Base-by-base conservation (phyloP, 2,329 filamentous ascomycete genomes). In the Torrubiellomyces zombiae region DNA sequence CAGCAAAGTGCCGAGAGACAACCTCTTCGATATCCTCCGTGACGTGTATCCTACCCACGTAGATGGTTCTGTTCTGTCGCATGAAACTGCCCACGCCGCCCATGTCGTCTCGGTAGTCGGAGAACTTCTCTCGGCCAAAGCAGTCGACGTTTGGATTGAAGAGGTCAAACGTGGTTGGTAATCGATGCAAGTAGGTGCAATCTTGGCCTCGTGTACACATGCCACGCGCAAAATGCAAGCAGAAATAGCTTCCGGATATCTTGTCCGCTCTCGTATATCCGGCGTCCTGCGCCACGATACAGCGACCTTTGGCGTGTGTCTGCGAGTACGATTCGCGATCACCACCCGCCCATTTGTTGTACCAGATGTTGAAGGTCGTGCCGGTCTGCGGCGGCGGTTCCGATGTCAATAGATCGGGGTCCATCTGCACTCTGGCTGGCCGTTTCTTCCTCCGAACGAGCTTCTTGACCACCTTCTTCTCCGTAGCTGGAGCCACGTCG, bases 1-100 rank as follows among this genome's bases (percentile, higher is more conserved):
- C 89, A 14, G 82, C 77, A 46, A 95, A 94, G 53, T 98, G 89
- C 9, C 91, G 66, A 16, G 86, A 75, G 5, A 95, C 86, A 18
- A 95, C 70, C 53, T 98, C 89, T 47, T 98, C 86, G 33, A 95
- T 94, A 44, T 95, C 86, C 48, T 95, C 89, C 9, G 76, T 86
- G 18, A 93, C 86, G 48, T 94, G 82, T 48, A 98, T 94, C 23
- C 85, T 64, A 5, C 89, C 89, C 1, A 94, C 70, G 41, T 98
- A 98, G 5, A 98, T 60, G 1, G 89, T 98, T 16, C 89, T 66
- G 46, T 98, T 98, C 44, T 92, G 80, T 13, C 89, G 67, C 70
- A 85, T 76, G 44, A 98, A 98, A 32, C 72, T 82, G 14, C 89
- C 89, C 3, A 94, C 83, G 36, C 91, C 91, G 26, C 86, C 85